These are phyloP conservation scores for Biscutella auriculata DNA, from an alignment of 441 rosid genomes.

Conservation along the genomic window DNA sequence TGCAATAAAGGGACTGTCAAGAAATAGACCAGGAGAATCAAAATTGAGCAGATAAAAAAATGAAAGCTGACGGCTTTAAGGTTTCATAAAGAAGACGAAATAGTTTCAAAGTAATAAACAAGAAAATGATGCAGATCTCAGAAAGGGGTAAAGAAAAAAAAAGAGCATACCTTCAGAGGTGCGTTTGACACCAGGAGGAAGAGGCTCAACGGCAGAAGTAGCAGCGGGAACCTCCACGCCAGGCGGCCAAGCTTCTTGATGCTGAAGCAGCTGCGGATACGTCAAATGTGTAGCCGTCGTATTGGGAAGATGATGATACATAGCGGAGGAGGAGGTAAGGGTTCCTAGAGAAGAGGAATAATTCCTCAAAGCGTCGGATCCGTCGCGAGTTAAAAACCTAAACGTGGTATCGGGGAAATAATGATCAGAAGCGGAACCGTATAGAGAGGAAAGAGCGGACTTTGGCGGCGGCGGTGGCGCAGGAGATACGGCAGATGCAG, in stretches of 20 bases:
- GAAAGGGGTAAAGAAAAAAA: background rate
- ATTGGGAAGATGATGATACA: constrained; percentile 28
- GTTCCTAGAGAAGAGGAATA: constrained; percentile 20
- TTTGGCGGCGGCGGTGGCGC: constrained; percentile 7
- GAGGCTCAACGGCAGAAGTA: constrained; percentile 35
- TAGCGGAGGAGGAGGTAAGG: constrained; percentile 20
- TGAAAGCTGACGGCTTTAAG: background rate
- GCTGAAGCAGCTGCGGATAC: constrained; percentile 25
- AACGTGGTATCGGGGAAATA: constrained; percentile 17
- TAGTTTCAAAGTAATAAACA: background rate
- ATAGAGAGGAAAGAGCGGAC: constrained; percentile 14
- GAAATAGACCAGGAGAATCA: background rate
- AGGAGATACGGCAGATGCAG: constrained; percentile 27
- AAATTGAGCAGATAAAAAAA: constrained; percentile 1
- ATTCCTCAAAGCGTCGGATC: constrained; percentile 23
- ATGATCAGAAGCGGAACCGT: constrained; percentile 23
- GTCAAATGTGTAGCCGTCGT: constrained; percentile 22
- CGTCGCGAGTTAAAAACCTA: constrained; percentile 17
- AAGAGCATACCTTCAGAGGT: constrained; percentile 46
- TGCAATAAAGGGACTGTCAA: background rate
- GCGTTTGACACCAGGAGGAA: constrained; percentile 54
- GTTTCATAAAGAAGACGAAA: background rate
- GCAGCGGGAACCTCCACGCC: constrained; percentile 35
- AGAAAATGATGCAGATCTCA: constrained; percentile 20
- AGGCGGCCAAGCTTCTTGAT: constrained; percentile 34